These are phyloP conservation scores for Rubroshorea leprosula DNA, from an alignment of 345 rosid genomes.

Conservation along the genomic window DNA sequence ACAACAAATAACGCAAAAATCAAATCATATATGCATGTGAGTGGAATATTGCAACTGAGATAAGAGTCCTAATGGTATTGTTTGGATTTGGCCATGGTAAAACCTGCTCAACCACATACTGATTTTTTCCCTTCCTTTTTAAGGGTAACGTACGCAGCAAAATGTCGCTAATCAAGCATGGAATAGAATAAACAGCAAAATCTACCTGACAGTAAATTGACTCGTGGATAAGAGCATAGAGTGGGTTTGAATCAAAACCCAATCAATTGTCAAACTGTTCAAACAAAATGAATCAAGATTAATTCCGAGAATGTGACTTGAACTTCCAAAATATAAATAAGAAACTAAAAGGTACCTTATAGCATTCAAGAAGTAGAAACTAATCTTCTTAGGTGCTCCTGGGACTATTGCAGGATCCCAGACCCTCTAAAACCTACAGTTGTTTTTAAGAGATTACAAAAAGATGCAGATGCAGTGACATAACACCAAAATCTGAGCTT, in stretches of 20 bases:
- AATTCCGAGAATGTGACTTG: background rate
- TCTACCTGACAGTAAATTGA: constrained; percentile 81
- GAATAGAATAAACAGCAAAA: background rate
- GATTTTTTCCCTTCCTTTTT: background rate
- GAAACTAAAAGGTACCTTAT: constrained; percentile 32
- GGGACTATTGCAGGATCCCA: constrained; percentile 90
- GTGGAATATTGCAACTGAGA: no score
- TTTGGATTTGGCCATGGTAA: background rate
- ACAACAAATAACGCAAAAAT: no score
- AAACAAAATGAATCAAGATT: constrained; percentile 13
- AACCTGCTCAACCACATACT: background rate
- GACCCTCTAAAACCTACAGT: constrained; percentile 70
- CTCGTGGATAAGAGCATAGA: constrained; percentile 77
- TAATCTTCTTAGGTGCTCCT: constrained; percentile 57
- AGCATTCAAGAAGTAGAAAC: constrained; percentile 67
- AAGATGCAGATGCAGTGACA: constrained; percentile 7
- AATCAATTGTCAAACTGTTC: constrained; percentile 75
- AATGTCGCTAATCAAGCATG: background rate
- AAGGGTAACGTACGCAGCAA: background rate
- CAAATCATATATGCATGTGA: no score
- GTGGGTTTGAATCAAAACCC: constrained; percentile 77
- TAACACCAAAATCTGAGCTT: background rate
- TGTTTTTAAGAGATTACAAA: background rate
- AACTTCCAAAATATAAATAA: constrained; percentile 7
- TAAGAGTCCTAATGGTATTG: no score